Conservation (phyloP, 1,284 basidiomycete species). For the Ceratobasidium sp. region DNA sequence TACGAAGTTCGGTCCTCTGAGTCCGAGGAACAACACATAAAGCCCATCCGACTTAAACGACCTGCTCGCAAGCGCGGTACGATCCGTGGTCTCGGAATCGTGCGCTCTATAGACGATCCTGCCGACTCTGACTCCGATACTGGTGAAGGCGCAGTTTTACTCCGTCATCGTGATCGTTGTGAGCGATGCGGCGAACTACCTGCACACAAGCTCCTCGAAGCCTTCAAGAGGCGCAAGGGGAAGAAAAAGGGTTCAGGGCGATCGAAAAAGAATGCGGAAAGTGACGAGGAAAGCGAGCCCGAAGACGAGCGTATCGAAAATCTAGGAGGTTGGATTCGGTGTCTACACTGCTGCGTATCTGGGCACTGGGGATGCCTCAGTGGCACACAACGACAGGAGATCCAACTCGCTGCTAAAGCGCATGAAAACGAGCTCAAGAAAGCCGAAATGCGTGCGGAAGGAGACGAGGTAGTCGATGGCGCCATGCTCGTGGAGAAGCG, state of each 20-base stretch:
- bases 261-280: constrained; percentile 64
- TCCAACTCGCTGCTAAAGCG: constrained; percentile 72
- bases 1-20: constrained; percentile 1
- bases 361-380: constrained; percentile 87
- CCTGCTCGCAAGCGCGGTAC: constrained; percentile 19
- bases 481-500: constrained; percentile 53
- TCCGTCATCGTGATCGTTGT: constrained; percentile 72
- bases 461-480: constrained; percentile 50
- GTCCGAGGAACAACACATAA: constrained; percentile 11
- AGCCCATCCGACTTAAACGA: constrained; percentile 21
- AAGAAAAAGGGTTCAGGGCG: constrained; percentile 56
- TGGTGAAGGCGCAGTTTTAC: constrained; percentile 64
- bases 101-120: constrained; percentile 39
- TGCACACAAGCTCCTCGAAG: constrained; percentile 67
- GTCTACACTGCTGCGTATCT: constrained; percentile 80
- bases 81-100: constrained; percentile 43
- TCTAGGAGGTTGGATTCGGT: constrained; percentile 88
- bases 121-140: constrained; percentile 65
- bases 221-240: constrained; percentile 60
- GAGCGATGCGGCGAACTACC: constrained; percentile 77
- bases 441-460: constrained; percentile 46
- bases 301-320: constrained; percentile 68
- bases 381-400: constrained; percentile 75
- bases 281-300: constrained; percentile 62
- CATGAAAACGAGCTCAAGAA: constrained; percentile 49